These are phyloP conservation scores for Coemansia sp. DNA, from an alignment of 192 early-diverging fungal species.

Conservation along the genomic window DNA sequence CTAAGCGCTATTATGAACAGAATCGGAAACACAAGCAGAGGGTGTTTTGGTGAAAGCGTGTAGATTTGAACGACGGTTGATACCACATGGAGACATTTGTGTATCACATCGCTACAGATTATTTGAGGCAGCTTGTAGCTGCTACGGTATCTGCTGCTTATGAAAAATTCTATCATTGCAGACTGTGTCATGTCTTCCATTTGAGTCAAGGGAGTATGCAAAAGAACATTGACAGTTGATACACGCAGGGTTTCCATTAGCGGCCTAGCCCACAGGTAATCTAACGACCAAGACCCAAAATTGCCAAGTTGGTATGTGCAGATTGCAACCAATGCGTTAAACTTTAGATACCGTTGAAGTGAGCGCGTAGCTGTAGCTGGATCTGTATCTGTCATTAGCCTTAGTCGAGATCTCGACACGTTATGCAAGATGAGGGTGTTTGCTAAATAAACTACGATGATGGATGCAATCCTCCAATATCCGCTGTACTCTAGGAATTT, in stretches of 20 bases:
- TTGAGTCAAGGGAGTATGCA: conserved; percentile 13
- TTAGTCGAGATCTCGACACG: conserved; percentile 18
- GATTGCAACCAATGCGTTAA: conserved; percentile 22
- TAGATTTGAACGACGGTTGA: conserved; percentile 9
- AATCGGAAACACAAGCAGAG: conserved; percentile 8
- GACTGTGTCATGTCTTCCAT: conserved; percentile 9
- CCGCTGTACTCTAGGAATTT: conserved; percentile 13
- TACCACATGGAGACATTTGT: background rate
- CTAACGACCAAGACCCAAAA: background rate
- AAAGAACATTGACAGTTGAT: background rate
- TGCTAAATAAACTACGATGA: conserved; percentile 10
- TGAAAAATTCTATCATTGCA: background rate
- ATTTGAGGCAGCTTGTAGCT: background rate
- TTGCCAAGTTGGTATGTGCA: conserved; percentile 6
- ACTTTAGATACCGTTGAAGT: conserved; percentile 19
- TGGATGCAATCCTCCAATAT: conserved; percentile 11
- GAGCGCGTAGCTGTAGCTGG: conserved; percentile 26
- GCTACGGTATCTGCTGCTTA: background rate
- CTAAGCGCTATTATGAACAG: background rate
- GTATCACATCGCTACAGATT: background rate
- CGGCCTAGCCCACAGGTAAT: conserved; percentile 7
- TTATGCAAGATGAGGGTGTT: conserved; percentile 16
- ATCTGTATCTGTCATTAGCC: conserved; percentile 29
- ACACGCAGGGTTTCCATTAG: conserved; percentile 4
- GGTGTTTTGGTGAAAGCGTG: background rate